Base-by-base conservation (phyloP, 2,329 filamentous ascomycete species). In the Arthrobotrys musiformis region DNA sequence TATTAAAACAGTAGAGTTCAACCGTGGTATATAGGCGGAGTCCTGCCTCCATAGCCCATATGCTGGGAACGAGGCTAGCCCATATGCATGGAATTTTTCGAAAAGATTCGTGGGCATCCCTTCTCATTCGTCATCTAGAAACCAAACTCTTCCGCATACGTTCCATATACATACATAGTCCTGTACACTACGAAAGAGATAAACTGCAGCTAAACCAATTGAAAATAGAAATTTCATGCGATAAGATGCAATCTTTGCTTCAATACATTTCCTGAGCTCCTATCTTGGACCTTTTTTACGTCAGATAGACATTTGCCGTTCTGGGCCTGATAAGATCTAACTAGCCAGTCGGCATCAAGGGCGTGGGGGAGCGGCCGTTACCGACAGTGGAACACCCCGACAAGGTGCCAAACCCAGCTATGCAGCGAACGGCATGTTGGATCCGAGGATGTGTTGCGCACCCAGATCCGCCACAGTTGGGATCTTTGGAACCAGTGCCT, bases 1-100 rank as follows among this genome's bases (percentile, higher is more conserved):
- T 19, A 88, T 88, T 67, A 94, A 92, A 0, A 86, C 93, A 86
- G 92, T 99, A n/a, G 93, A 96, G 83, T 98, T 99, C 85, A 98
- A 99, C 84, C 89, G 95, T 82, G 95, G 95, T 11, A 94, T 99
- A 81, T 97, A 85, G 84, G 17, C 19, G 15, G 17, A 15, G 22
- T 17, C 2, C n/a, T n/a, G n/a, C n/a, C n/a, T n/a, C 15, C 22
- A 46, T 40, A 48, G 22, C 4, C 3, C 30, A 46, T 33, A 37
- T n/a, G 17, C 30, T 35, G 30, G 30, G 30, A 35, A 35, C 11
- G 11, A 5, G 30, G 30, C n/a, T n/a, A n/a, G 30, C 30, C 30
- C 30, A 35, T 5, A 11, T 35, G 11, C 26, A 50, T 50, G 1
- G 15, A 40, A 37, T 13, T 46, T 48, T 19, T 33, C 15, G 4